Evolutionary conservation across 1,139 yeast genomes (phyloP).

Genomic region (Geotrichum macrosporum): DNA sequence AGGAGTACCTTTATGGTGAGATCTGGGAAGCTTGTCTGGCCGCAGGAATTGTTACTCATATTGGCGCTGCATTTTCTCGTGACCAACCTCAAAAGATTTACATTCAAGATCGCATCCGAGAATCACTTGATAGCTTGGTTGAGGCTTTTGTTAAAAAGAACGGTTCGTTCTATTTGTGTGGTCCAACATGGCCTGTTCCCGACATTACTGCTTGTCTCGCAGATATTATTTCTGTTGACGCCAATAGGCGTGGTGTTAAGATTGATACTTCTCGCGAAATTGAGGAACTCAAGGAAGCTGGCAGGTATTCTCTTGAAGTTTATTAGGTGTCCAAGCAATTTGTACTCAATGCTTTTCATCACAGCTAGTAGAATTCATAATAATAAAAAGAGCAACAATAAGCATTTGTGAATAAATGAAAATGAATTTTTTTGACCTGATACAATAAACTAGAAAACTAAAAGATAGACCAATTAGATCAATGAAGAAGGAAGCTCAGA

Average conservation of each 20-base stretch:
- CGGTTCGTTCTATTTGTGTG: slow-evolving; percentile 94
- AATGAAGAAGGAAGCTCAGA: slow-evolving; percentile 37
- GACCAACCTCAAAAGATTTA: slow-evolving; percentile 94
- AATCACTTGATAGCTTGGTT: slow-evolving; percentile 65
- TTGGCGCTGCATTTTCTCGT: slow-evolving; percentile 98
- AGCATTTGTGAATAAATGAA: too few species aligned
- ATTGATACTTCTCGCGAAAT: slow-evolving; percentile 74
- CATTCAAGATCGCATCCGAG: slow-evolving; percentile 89
- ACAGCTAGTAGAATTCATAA: background rate
- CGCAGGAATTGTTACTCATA: slow-evolving; percentile 87
- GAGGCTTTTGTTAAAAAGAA: slow-evolving; percentile 72
- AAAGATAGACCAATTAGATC: slow-evolving; percentile 26
- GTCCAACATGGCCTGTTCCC: slow-evolving; percentile 99
- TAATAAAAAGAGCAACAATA: background rate
- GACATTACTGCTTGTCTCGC: slow-evolving; percentile 88
- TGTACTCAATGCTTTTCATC: too few species aligned
- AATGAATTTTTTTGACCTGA: slow-evolving; percentile 2
- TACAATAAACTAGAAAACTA: slow-evolving; percentile 3
- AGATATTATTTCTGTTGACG: slow-evolving; percentile 72
- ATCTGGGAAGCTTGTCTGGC: slow-evolving; percentile 94
- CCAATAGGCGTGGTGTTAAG: slow-evolving; percentile 58
- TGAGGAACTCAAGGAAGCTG: slow-evolving; percentile 90
- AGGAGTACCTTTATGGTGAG: slow-evolving; percentile 94
- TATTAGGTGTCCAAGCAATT: slow-evolving; percentile 49
- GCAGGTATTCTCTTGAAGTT: slow-evolving; percentile 90